Conservation (phyloP, 2,329 filamentous ascomycete species). For the Diaporthe aspalathi region DNA sequence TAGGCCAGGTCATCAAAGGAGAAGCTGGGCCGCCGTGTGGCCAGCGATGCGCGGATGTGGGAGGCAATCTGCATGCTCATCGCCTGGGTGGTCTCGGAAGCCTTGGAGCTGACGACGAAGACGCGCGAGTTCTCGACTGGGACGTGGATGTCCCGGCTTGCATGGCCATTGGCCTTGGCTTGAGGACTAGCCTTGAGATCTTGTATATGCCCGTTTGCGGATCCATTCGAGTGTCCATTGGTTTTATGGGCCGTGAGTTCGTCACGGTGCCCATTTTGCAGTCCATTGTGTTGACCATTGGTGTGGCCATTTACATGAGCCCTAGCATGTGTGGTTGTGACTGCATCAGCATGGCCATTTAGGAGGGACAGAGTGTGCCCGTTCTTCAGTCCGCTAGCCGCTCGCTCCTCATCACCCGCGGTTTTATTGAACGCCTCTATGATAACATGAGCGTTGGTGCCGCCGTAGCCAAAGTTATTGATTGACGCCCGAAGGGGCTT, state of each 20-base stretch:
- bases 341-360: not conserved
- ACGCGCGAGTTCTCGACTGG: not conserved
- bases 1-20: not conserved
- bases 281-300: no score
- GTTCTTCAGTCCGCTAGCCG: no score
- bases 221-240: no score
- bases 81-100: not conserved
- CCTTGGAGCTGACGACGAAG: not conserved
- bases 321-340: not conserved
- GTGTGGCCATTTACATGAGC: no score
- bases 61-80: not conserved
- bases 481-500: conserved; percentile 44
- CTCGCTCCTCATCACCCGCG: no score
- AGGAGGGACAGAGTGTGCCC: no score
- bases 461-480: conserved; percentile 50
- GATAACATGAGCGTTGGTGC: conserved; percentile 48
- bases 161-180: no score
- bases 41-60: not conserved
- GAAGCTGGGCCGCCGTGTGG: not conserved
- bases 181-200: no score
- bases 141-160: no score
- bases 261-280: no score
- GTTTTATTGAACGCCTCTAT: conserved; percentile 40
- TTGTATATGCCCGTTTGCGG: no score
- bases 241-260: no score